phyloP scores from a whole-genome alignment of 106 monocot genomes.

The Triglochin maritima region DNA sequence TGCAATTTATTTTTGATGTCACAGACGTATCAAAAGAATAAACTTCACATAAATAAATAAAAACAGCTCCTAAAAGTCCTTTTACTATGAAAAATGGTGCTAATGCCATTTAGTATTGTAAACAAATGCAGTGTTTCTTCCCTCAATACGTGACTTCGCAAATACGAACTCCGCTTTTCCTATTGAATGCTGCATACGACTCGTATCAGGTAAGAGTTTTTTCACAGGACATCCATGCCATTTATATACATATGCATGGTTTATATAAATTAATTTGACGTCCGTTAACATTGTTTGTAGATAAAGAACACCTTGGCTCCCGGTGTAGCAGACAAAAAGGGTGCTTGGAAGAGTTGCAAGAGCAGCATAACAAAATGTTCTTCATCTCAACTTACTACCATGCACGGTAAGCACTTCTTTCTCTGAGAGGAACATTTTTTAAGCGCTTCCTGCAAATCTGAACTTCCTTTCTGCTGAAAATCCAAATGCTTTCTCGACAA shows the following conservation, averaged over 20 bases:
- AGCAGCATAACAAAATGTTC: constrained; percentile 48
- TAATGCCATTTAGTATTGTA: background rate
- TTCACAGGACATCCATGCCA: too few species aligned
- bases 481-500: too few species aligned
- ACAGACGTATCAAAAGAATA: too few species aligned
- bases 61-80: too few species aligned
- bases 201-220: constrained; percentile 64
- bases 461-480: too few species aligned
- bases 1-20: background rate
- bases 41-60: too few species aligned
- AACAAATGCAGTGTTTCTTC: constrained; percentile 71
- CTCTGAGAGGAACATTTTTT: too few species aligned
- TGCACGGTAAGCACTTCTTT: constrained; percentile 35
- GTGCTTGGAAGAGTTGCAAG: constrained; percentile 64
- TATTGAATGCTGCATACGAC: constrained; percentile 83
- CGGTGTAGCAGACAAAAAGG: constrained; percentile 33
- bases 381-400: constrained; percentile 29
- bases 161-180: constrained; percentile 64
- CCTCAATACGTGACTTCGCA: constrained; percentile 51
- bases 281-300: constrained; percentile 16
- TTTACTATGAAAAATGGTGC: too few species aligned
- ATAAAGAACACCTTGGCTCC: constrained; percentile 69
- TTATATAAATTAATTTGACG: background rate
- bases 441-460: too few species aligned
- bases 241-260: background rate